Conservation (phyloP, 2,329 filamentous ascomycete genomes). For the Paramyrothecium roridum region DNA sequence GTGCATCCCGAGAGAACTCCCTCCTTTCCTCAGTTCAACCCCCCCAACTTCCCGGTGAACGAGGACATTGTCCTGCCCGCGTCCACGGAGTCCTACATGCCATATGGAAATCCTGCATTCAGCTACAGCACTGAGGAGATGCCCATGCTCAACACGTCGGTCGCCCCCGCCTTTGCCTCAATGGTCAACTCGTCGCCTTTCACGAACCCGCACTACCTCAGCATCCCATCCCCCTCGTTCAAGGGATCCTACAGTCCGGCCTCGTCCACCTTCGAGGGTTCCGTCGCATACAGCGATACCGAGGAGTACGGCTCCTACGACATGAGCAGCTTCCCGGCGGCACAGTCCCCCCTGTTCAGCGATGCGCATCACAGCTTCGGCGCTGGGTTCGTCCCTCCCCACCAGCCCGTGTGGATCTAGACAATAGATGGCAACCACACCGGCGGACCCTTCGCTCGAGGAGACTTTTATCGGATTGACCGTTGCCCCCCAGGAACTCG, state of each 20-base stretch:
- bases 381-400: conserved; percentile 61
- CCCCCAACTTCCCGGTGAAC: conserved; percentile 50
- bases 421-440: conserved; percentile 34
- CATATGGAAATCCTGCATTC: conserved; percentile 57
- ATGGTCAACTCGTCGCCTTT: conserved; percentile 55
- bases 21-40: conserved; percentile 59
- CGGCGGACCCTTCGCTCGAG: conserved; percentile 32
- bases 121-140: conserved; percentile 64
- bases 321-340: conserved; percentile 37
- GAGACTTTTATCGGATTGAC: conserved; percentile 51
- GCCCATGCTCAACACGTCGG: conserved; percentile 47
- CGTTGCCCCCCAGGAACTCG: conserved; percentile 48
- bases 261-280: conserved; percentile 61
- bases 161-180: conserved; percentile 46
- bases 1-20: conserved; percentile 54
- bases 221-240: conserved; percentile 60
- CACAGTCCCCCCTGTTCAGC: conserved; percentile 44
- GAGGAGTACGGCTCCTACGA: conserved; percentile 54
- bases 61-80: conserved; percentile 41
- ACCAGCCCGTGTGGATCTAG: conserved; percentile 61
- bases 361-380: conserved; percentile 38
- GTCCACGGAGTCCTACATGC: conserved; percentile 41
- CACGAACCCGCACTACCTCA: conserved; percentile 54
- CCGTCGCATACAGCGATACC: conserved; percentile 59
- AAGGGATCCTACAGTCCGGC: conserved; percentile 58